Base-by-base conservation (phyloP, 2,329 filamentous ascomycete genomes). In the Alternaria conjuncta region DNA sequence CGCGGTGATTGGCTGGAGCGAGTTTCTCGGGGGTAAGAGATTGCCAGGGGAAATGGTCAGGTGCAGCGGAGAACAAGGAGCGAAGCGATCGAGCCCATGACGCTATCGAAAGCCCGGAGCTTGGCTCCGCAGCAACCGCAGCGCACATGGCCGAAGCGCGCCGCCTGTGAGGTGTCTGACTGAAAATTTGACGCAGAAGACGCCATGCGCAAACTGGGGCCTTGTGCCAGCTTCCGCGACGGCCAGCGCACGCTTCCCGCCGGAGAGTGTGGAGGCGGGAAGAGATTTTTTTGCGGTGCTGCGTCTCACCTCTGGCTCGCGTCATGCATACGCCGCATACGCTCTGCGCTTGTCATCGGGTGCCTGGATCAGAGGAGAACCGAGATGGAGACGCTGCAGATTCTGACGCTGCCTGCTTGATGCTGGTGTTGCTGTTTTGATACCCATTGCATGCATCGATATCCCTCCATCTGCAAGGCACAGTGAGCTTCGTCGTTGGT, bases 21-120 rank as follows among this genome's bases (percentile, higher is more conserved):
- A 54, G 64, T 71, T 77, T 76, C 64, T 67, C 69, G 71, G 67
- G 67, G 69, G 68, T 71, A 69, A 71, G 67, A 70, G 69, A 70
- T 57, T 60, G 61, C 63, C 64, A 64, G 64, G 49, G 66, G 70
- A 71, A 57, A 60, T 21, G 61, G 61, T 63, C 61, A 63, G 61
- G 61, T 63, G 61, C 57, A 46, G 50, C 36, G 25, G 26, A 26
- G 57, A 41, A 43, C 55, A 49, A 58, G 55, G 49, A 54, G 49
- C 47, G 41, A 59, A 36, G 57, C 57, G 45, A 55, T 54, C 50
- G 56, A 59, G 45, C 61, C 60, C 56, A 63, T 63, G 53, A 63
- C 61, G 61, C 61, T 59, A 63, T 63, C 43, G 57, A 60, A 63
- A 54, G 57, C 30, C 61, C 51, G 57, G 61, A 51, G 28, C 45